Evolutionary conservation across 805 yeast genomes (phyloP), one percentile per base, ranked within the genome.

Genomic region (Lipomyces yamanashiensis): DNA sequence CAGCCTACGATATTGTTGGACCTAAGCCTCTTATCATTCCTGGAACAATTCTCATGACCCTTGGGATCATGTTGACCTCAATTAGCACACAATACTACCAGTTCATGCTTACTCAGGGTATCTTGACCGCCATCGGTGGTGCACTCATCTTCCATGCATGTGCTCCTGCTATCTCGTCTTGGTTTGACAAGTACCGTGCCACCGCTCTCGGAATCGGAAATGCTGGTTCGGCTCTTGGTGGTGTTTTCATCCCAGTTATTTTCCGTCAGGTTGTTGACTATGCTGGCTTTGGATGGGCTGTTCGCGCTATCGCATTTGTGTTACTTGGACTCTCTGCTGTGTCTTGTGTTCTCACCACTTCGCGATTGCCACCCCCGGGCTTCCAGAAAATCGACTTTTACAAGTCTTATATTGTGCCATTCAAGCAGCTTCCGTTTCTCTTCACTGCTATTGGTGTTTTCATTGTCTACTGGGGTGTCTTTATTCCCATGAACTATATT

Each of bases 241-340:
- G 85, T 17, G 74, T 81, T 56, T 59, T 80, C 23, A 82, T 81
- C 70, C 84, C 86, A 10, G 72, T 82, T 49, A 76, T 81, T 76
- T 76, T 83, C 28, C 76, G 81, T 50, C 71, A 71, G 23, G 71
- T 83, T 49, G 78, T 80, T 56, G 63, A 69, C 7, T 69, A 73
- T n/a, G 77, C 82, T 23, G 87, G 87, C 0, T 84, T 82, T 68
- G 77, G 76, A 9, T 84, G 87, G 87, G 81, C 84, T 1, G 76
- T 82, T 49, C 76, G 88, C 52, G 76, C 79, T 19, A 72, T 83
- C 56, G 84, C 83, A 0, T 79, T 84, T 66, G 72, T 83, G 23
- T 74, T 79, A 50, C 67, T 78, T 8, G 77, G 63, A 0, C 71
- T 76, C 12, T 59, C 67, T 10, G 41, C 57, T 5, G 56, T 74